Evolutionary conservation across 169 alveolate species (phyloP).

Genomic region (Eimeria praecox): DNA sequence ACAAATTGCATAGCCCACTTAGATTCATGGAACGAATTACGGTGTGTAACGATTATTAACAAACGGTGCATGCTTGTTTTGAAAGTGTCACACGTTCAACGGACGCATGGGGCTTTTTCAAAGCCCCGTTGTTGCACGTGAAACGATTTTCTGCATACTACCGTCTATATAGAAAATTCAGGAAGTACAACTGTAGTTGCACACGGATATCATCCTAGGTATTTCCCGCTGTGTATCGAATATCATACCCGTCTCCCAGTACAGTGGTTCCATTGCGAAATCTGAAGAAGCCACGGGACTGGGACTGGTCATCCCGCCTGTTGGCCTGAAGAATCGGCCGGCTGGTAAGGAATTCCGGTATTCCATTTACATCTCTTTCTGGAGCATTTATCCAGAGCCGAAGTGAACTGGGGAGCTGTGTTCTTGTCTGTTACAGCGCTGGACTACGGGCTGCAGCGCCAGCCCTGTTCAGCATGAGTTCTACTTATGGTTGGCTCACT

Average conservation of each 20-base stretch:
- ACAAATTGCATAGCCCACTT: not conserved
- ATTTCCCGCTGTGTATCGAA: not conserved
- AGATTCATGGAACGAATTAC: not conserved
- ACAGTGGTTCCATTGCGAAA: not conserved
- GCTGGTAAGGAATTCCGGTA: not conserved
- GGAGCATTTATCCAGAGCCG: not conserved
- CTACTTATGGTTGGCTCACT: conserved; percentile 76
- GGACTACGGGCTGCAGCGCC: not conserved
- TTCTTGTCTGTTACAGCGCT: not conserved
- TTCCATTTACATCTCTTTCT: not conserved
- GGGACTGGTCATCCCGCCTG: not conserved
- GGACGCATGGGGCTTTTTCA: conserved; percentile 32
- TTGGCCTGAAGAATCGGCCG: not conserved
- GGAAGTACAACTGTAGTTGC: not conserved
- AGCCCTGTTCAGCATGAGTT: conserved; percentile 49
- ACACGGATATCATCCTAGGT: not conserved
- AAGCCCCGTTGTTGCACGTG: conserved; percentile 24
- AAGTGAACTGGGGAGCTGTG: not conserved
- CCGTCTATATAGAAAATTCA: not conserved
- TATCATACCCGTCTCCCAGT: not conserved
- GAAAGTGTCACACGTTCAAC: not conserved
- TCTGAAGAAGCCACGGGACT: not conserved
- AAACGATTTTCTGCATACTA: not conserved
- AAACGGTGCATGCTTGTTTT: conserved; percentile 6
- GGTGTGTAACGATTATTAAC: not conserved